Conservation (phyloP, 164 flowering plant genomes). For the Stephania japonica region DNA sequence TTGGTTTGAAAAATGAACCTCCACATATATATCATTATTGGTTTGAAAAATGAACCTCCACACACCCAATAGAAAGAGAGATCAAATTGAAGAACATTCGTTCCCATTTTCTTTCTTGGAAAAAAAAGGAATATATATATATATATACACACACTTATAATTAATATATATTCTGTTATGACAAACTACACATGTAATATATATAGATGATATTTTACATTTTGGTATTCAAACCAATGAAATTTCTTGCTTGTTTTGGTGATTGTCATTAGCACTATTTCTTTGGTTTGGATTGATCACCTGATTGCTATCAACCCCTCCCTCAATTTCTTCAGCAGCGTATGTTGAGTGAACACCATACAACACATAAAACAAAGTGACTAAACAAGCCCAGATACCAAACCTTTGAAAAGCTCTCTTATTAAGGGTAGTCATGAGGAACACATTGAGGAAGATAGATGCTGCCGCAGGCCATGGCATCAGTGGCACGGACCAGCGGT, state of each 20-base stretch:
- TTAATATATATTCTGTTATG: too few species aligned
- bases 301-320: slow-evolving; percentile 14
- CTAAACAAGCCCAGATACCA: slow-evolving; percentile 56
- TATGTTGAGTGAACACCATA: slow-evolving; percentile 85
- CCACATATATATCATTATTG: background rate
- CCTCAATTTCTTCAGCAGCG: slow-evolving; percentile 48
- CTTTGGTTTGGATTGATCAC: slow-evolving; percentile 22
- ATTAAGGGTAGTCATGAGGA: slow-evolving; percentile 56
- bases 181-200: too few species aligned
- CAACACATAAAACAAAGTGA: slow-evolving; percentile 54
- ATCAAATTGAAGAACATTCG: background rate
- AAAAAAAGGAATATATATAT: too few species aligned
- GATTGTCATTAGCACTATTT: slow-evolving; percentile 13
- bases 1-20: background rate
- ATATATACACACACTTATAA: too few species aligned
- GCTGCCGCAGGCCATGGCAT: slow-evolving; percentile 90
- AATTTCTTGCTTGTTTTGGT: slow-evolving; percentile 41
- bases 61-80: background rate
- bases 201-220: too few species aligned
- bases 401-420: slow-evolving; percentile 49
- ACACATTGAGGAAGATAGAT: slow-evolving; percentile 67
- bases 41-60: background rate
- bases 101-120: too few species aligned
- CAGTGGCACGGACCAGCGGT: slow-evolving; percentile 56
- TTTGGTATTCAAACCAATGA: slow-evolving; percentile 19